phyloP scores from a whole-genome alignment of 1,284 basidiomycete genomes.

The Xerocomus nothofagi region DNA sequence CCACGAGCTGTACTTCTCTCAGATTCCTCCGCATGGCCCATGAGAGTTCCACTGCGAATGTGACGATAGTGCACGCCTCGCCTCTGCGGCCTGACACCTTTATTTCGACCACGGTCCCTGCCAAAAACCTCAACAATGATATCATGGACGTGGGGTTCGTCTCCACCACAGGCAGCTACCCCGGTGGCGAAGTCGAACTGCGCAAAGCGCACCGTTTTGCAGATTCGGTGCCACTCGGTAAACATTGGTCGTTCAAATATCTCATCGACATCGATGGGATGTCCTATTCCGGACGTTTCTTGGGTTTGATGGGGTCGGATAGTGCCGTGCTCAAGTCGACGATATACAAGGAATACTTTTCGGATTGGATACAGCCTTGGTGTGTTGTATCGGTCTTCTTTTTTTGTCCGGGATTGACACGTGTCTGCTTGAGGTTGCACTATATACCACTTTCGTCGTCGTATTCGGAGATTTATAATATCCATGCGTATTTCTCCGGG shows the following conservation, averaged over 20 bases:
- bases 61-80: conserved; percentile 76
- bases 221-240: conserved; percentile 76
- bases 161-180: conserved; percentile 73
- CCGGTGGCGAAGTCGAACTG: conserved; percentile 78
- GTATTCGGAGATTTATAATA: conserved; percentile 90
- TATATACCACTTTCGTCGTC: conserved; percentile 86
- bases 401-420: not conserved
- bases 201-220: conserved; percentile 71
- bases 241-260: conserved; percentile 92
- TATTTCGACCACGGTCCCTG: conserved; percentile 61
- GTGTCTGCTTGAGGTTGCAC: conserved; percentile 67
- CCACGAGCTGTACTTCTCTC: not conserved
- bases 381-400: conserved; percentile 37
- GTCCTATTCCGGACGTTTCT: conserved; percentile 90
- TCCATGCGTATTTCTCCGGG: conserved; percentile 88
- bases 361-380: conserved; percentile 84
- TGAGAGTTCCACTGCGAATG: conserved; percentile 53
- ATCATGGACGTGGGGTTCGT: conserved; percentile 91
- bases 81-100: conserved; percentile 62
- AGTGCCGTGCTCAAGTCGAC: conserved; percentile 89
- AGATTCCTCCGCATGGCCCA: conserved; percentile 83
- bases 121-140: conserved; percentile 68
- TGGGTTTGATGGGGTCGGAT: conserved; percentile 84
- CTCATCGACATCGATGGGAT: conserved; percentile 91
- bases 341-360: conserved; percentile 88